Evolutionary conservation across 73 alveolate genomes (phyloP).

Genomic region (Urostyla sp.): DNA sequence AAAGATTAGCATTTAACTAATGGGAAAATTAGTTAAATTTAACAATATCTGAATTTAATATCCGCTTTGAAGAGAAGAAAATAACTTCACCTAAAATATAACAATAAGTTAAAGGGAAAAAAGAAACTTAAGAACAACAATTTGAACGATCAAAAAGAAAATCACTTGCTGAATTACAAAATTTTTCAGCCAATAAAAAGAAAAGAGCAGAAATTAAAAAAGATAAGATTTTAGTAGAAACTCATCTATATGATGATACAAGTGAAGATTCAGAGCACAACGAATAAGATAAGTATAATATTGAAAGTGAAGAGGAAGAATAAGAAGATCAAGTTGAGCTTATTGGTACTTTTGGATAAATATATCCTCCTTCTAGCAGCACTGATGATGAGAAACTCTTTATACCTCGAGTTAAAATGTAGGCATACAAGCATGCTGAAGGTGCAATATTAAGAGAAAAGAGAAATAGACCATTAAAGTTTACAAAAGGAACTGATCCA

Average conservation of each 20-base stretch:
- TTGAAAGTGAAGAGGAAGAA: neutral
- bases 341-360: constrained; percentile 8
- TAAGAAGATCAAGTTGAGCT: neutral
- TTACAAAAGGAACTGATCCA: constrained; percentile 57
- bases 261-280: neutral
- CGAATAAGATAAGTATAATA: neutral
- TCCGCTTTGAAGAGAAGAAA: too few species aligned
- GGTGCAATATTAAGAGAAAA: neutral
- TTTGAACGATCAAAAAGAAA: too few species aligned
- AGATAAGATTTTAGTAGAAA: neutral
- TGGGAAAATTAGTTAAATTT: too few species aligned
- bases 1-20: too few species aligned
- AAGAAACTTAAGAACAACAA: too few species aligned
- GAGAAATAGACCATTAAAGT: neutral
- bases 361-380: constrained; percentile 27
- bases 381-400: constrained; percentile 19
- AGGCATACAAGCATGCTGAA: constrained; percentile 31
- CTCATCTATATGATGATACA: neutral
- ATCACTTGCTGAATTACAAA: too few species aligned
- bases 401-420: constrained; percentile 13
- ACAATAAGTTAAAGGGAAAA: too few species aligned
- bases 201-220: too few species aligned
- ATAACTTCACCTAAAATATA: too few species aligned
- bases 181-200: too few species aligned
- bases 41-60: too few species aligned